Conservation (phyloP, 768 basidiomycete species). For the Panellus pusillus region DNA sequence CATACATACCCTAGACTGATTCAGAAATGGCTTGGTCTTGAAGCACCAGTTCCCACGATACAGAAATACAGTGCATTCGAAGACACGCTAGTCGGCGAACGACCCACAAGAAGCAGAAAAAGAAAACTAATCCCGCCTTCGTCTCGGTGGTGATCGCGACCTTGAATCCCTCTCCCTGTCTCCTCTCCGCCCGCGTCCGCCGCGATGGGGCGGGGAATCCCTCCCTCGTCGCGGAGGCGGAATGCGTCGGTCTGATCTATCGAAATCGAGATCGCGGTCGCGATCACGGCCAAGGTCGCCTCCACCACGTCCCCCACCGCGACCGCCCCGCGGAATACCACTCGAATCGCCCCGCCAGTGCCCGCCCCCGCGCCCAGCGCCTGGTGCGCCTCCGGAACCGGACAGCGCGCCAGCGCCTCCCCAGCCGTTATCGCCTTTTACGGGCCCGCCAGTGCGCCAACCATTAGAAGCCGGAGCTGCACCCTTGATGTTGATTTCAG, state of each 20-base stretch:
- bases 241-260: constrained; percentile 16
- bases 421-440: constrained; percentile 16
- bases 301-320: constrained; percentile 27
- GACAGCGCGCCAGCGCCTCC: constrained; percentile 9
- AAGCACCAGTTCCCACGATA: too few species aligned
- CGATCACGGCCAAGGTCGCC: constrained; percentile 10
- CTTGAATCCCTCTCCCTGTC: constrained; percentile 19
- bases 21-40: too few species aligned
- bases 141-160: constrained; percentile 12
- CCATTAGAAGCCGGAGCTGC: constrained; percentile 34
- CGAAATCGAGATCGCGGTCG: constrained; percentile 32
- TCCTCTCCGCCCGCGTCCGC: constrained; percentile 14
- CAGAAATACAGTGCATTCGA: too few species aligned
- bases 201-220: constrained; percentile 17
- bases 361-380: constrained; percentile 15
- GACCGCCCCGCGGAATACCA: constrained; percentile 23
- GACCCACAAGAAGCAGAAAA: neutral
- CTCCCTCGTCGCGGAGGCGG: constrained; percentile 15
- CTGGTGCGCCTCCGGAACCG: neutral
- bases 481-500: constrained; percentile 55
- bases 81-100: too few species aligned
- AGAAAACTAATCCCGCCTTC: constrained; percentile 14
- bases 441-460: constrained; percentile 29
- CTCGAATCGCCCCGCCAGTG: constrained; percentile 19
- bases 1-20: too few species aligned